Evolutionary conservation across 306 rosid species (phyloP), one percentile per base, ranked within the genome.

Genomic region (Gillenia trifoliata): DNA sequence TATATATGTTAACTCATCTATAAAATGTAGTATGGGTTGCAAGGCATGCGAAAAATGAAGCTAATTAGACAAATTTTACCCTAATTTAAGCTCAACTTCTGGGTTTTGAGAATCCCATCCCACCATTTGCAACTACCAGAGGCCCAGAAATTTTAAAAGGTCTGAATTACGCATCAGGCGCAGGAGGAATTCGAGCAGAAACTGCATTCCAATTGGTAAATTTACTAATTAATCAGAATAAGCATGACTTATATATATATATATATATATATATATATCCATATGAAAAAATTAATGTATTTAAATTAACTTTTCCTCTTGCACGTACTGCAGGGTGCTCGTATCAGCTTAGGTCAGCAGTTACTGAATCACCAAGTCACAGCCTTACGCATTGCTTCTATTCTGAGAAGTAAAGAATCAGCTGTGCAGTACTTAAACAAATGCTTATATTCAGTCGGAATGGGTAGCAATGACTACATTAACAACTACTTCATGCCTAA

Each of bases 381-480:
- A 63, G 70, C 75, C 13, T 40, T 76, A 4, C 61, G 61, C 67
- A 78, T 86, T 40, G 80, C 55, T 29, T 11, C 3, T 6, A 54
- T 0, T 60, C 75, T 83, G 41, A 74, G 85, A 70, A 41, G 67
- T 65, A 29, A 8, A n/a, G 28, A 19, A 1, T 26, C 72, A 15
- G 80, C 88, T 1, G 9, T 5, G 11, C 15, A 77, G 22, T 20
- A 83, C 34, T 74, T 88, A 29, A 71, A 52, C 4, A 85, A 84
- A 60, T 91, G 97, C 76, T 79, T 91, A 66, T 91, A 89, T 71
- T 81, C 74, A 33, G 78, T 91, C 11, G 72, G 59, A 34, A 84
- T 89, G 16, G 97, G 97, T 6, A 81, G 31, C 64, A 89, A 89
- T 52, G 97, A 89, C 73, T 89, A 84, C 82, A 31, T 87, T 23